phyloP scores from a whole-genome alignment of 1,284 basidiomycete species.

The Neonothopanus nambi region DNA sequence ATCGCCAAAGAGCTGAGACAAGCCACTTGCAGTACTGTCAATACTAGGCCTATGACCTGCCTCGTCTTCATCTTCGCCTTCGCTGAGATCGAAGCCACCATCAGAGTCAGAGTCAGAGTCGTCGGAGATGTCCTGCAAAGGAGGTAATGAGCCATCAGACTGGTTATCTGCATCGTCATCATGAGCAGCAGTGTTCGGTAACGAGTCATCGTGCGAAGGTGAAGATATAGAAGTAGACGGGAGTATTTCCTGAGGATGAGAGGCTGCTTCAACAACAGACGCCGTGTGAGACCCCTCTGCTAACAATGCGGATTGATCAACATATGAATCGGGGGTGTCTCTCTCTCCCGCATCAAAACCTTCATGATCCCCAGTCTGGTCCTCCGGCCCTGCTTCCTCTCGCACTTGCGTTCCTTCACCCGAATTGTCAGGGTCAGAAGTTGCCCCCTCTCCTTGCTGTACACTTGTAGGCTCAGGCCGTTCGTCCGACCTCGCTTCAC shows the following conservation, averaged over 20 bases:
- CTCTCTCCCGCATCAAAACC: too few species aligned
- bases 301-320: too few species aligned
- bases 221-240: too few species aligned
- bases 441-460: neutral
- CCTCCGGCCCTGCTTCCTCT: neutral
- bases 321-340: too few species aligned
- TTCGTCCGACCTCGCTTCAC: neutral
- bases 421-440: too few species aligned
- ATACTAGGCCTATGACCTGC: neutral
- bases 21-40: too few species aligned
- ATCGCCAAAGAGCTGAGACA: too few species aligned
- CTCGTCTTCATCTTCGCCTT: slow-evolving; percentile 19
- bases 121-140: slow-evolving; percentile 27
- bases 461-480: neutral
- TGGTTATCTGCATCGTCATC: slow-evolving; percentile 14
- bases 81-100: slow-evolving; percentile 21
- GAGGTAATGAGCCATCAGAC: slow-evolving; percentile 30
- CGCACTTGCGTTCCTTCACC: neutral
- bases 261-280: too few species aligned
- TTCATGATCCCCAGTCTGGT: too few species aligned
- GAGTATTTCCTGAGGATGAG: too few species aligned
- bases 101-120: slow-evolving; percentile 28
- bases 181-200: slow-evolving; percentile 10
- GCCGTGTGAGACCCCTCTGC: too few species aligned
- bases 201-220: neutral